These are phyloP conservation scores for Apiospora hydei DNA, from an alignment of 2,329 filamentous ascomycete genomes.

Conservation along the genomic window DNA sequence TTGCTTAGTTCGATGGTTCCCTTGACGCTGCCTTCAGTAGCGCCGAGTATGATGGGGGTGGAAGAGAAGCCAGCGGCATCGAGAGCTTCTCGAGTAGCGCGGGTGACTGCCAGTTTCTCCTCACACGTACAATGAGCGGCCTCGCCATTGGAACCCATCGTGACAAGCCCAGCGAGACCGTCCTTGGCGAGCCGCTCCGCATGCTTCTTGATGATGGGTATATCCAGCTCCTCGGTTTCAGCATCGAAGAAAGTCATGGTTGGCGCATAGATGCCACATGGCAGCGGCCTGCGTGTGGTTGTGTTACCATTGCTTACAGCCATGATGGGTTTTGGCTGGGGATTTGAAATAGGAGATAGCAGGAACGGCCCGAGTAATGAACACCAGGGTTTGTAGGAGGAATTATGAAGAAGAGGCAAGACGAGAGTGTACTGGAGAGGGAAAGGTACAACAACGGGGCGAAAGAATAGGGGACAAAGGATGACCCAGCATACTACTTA, in stretches of 20 bases:
- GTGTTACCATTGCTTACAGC: constrained; percentile 43
- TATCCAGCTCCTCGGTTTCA: constrained; percentile 62
- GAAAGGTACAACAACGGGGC: neutral
- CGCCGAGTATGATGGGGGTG: constrained; percentile 69
- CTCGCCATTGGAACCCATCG: constrained; percentile 76
- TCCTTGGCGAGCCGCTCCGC: constrained; percentile 66
- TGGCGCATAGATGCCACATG: constrained; percentile 70
- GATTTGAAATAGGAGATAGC: too few species aligned
- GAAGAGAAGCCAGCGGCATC: constrained; percentile 59
- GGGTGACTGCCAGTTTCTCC: constrained; percentile 67
- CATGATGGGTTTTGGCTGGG: constrained; percentile 40
- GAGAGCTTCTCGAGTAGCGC: constrained; percentile 65
- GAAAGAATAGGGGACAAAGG: neutral
- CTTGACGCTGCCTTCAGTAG: constrained; percentile 60
- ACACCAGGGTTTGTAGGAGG: neutral
- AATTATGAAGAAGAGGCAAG: neutral
- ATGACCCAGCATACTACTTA: neutral
- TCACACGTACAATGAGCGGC: constrained; percentile 71
- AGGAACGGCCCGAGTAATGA: neutral
- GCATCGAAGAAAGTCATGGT: constrained; percentile 66
- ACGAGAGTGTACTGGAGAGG: neutral
- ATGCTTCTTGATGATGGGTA: constrained; percentile 54
- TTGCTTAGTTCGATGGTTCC: constrained; percentile 71
- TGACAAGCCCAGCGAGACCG: constrained; percentile 70
- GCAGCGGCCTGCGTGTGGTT: constrained; percentile 63